These are phyloP conservation scores for Cladophialophora immunda DNA, from an alignment of 2,329 filamentous ascomycete genomes.

Conservation along the genomic window DNA sequence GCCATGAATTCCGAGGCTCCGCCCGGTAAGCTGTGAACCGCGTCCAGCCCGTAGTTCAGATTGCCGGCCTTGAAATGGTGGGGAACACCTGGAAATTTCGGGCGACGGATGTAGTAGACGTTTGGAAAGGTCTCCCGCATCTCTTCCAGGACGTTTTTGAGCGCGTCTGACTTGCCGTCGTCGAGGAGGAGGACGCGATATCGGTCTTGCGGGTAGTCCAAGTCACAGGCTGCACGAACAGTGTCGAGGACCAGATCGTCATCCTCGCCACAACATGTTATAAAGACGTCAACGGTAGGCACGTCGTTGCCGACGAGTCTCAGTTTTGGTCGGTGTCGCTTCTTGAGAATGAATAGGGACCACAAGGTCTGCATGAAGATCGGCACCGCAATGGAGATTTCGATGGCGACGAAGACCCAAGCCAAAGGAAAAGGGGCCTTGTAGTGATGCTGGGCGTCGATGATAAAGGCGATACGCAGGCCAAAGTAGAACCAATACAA, in stretches of 20 bases:
- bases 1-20: slow-evolving; percentile 63
- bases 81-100: slow-evolving; percentile 49
- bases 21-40: slow-evolving; percentile 60
- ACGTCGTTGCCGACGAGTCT: slow-evolving; percentile 51
- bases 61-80: slow-evolving; percentile 45
- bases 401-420: slow-evolving; percentile 66
- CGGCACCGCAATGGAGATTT: slow-evolving; percentile 59
- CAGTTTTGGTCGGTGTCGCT: slow-evolving; percentile 63
- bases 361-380: slow-evolving; percentile 66
- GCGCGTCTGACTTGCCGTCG: slow-evolving; percentile 52
- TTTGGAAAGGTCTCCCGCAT: slow-evolving; percentile 49
- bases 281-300: slow-evolving; percentile 64
- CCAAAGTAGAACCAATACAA: slow-evolving; percentile 58
- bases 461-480: slow-evolving; percentile 62
- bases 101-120: slow-evolving; percentile 53
- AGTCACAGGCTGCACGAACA: slow-evolving; percentile 59
- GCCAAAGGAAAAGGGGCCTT: slow-evolving; percentile 58
- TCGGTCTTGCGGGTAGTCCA: slow-evolving; percentile 63
- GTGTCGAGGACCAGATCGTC: slow-evolving; percentile 65
- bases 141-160: slow-evolving; percentile 48
- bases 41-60: slow-evolving; percentile 64
- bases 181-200: slow-evolving; percentile 65
- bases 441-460: slow-evolving; percentile 58
- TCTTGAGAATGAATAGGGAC: slow-evolving; percentile 66
- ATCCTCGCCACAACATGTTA: slow-evolving; percentile 66